Percentiles rank a stretch among this genome's conserved stretches.
phyloP scores from a whole-genome alignment of 2,329 filamentous ascomycete genomes.

The Colletotrichum kahawae region DNA sequence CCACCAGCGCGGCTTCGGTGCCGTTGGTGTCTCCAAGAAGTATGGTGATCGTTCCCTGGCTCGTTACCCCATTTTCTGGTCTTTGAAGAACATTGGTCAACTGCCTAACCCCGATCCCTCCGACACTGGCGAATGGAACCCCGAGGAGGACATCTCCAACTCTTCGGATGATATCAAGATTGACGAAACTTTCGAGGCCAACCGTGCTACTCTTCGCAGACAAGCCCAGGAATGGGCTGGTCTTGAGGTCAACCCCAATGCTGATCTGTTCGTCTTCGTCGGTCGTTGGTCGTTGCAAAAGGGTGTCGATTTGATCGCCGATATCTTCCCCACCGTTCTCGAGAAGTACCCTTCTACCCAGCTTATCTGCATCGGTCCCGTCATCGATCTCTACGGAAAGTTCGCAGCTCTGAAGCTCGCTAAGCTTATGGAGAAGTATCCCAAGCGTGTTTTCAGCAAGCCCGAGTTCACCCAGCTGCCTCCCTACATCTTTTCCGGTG shows the following conservation, averaged over 20 bases:
- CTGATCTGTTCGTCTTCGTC: constrained; percentile 72
- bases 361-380: constrained; percentile 66
- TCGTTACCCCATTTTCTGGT: constrained; percentile 74
- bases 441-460: constrained; percentile 69
- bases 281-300: constrained; percentile 75
- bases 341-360: constrained; percentile 65
- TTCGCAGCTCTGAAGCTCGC: constrained; percentile 70
- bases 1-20: constrained; percentile 71
- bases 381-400: constrained; percentile 72
- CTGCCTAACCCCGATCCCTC: constrained; percentile 71
- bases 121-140: constrained; percentile 65
- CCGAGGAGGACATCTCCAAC: constrained; percentile 46
- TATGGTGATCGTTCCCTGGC: constrained; percentile 71
- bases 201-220: constrained; percentile 56
- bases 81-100: constrained; percentile 64
- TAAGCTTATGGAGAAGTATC: constrained; percentile 69
- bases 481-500: constrained; percentile 70
- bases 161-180: constrained; percentile 54
- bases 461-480: constrained; percentile 71
- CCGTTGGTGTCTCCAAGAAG: constrained; percentile 71
- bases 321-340: constrained; percentile 68
- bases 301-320: constrained; percentile 71
- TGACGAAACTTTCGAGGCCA: constrained; percentile 59
- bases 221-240: constrained; percentile 74
- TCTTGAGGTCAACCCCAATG: constrained; percentile 63